These are phyloP conservation scores for Eryngium alpinum DNA, from an alignment of 140 eudicot species.

Conservation along the genomic window DNA sequence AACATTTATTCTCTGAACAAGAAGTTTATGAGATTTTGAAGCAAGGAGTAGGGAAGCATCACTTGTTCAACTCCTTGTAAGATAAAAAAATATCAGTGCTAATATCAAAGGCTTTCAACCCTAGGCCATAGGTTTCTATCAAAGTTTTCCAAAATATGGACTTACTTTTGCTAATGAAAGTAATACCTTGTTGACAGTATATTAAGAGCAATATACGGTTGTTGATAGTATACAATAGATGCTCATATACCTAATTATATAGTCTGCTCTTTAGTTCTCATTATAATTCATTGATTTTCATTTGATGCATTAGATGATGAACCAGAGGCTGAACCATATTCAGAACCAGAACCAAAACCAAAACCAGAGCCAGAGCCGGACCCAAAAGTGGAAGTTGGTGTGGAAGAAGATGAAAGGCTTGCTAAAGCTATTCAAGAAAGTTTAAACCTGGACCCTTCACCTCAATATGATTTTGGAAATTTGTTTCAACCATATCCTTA, in stretches of 20 bases:
- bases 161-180: not conserved
- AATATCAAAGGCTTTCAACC: too few relatives aligned
- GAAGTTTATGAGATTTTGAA: not conserved
- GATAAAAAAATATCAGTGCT: not conserved
- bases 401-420: slow-evolving; percentile 89
- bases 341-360: not conserved
- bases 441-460: slow-evolving; percentile 66
- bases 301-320: slow-evolving; percentile 41
- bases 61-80: not conserved
- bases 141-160: not conserved
- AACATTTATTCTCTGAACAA: not conserved
- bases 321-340: not conserved
- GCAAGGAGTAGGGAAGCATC: not conserved
- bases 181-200: not conserved
- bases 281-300: not conserved
- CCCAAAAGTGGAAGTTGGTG: not conserved
- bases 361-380: not conserved
- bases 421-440: slow-evolving; percentile 92
- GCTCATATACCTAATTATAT: not conserved
- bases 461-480: slow-evolving; percentile 57
- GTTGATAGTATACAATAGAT: not conserved
- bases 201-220: not conserved
- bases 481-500: slow-evolving; percentile 53
- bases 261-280: not conserved
- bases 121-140: too few relatives aligned